Percentiles rank a stretch among this genome's conserved stretches.
phyloP scores from a whole-genome alignment of 139 green algal genomes.

The Chlorella vulgaris region DNA sequence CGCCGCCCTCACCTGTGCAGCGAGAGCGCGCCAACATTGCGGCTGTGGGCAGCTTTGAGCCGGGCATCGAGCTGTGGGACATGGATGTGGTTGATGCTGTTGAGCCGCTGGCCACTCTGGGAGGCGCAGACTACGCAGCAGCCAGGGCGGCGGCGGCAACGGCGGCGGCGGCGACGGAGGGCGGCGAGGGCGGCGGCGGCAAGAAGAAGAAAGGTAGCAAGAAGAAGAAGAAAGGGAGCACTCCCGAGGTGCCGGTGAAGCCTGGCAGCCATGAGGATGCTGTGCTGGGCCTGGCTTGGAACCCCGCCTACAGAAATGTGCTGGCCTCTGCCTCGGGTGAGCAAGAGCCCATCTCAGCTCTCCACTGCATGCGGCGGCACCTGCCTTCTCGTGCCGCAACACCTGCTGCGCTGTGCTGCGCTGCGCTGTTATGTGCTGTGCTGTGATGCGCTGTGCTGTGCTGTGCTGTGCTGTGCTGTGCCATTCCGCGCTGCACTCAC shows the following conservation, averaged over 20 bases:
- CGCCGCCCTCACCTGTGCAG: slow-evolving; percentile 28
- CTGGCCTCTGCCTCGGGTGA: slow-evolving; percentile 75
- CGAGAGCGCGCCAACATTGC: slow-evolving; percentile 71
- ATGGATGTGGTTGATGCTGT: slow-evolving; percentile 69
- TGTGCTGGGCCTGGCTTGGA: slow-evolving; percentile 93
- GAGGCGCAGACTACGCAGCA: slow-evolving; percentile 64
- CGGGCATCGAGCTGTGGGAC: slow-evolving; percentile 98
- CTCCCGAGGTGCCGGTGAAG: slow-evolving; percentile 45
- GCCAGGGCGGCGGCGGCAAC: slow-evolving; percentile 17
- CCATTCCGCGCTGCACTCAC: not conserved
- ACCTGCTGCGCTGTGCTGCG: no score
- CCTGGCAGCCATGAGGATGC: slow-evolving; percentile 88
- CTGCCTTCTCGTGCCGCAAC: no score
- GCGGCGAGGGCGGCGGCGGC: not conserved
- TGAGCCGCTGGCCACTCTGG: slow-evolving; percentile 82
- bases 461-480: no score
- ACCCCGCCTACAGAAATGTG: slow-evolving; percentile 87
- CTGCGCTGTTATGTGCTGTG: no score
- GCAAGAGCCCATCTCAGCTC: not conserved
- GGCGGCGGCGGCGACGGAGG: slow-evolving; percentile 25
- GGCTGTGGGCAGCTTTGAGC: slow-evolving; percentile 89
- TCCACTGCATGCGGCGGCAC: no score
- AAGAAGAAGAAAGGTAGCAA: slow-evolving; percentile 49
- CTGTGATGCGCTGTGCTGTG: no score
- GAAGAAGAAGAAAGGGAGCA: slow-evolving; percentile 27